Conservation (phyloP, 257 asterid species). For the Thymus mandschuricus region DNA sequence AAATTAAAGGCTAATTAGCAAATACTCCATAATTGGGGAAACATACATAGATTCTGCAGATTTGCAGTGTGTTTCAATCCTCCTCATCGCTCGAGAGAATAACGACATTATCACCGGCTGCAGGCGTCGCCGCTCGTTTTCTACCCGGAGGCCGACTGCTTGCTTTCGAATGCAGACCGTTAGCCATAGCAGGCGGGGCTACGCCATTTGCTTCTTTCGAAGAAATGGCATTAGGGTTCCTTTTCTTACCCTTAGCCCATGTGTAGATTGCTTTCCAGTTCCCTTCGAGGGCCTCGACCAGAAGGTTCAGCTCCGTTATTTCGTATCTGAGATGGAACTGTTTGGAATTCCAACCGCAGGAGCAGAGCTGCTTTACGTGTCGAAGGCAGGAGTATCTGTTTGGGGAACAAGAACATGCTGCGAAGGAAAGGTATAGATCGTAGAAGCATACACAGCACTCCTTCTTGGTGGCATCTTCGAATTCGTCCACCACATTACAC, state of each 20-base stretch:
- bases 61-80: slow-evolving; percentile 16
- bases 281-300: slow-evolving; percentile 78
- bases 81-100: slow-evolving; percentile 43
- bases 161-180: background rate
- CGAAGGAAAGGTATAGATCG: slow-evolving; percentile 72
- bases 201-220: background rate
- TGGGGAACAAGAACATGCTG: slow-evolving; percentile 71
- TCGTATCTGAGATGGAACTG: slow-evolving; percentile 47
- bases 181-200: slow-evolving; percentile 8
- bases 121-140: background rate
- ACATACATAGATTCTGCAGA: no score
- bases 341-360: slow-evolving; percentile 59
- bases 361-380: slow-evolving; percentile 68
- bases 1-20: background rate
- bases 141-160: background rate
- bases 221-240: background rate
- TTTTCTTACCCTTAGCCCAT: slow-evolving; percentile 42
- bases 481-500: slow-evolving; percentile 45
- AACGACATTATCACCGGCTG: slow-evolving; percentile 5
- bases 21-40: background rate
- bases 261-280: slow-evolving; percentile 41
- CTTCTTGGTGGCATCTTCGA: slow-evolving; percentile 39
- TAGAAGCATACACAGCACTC: slow-evolving; percentile 70
- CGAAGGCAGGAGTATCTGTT: slow-evolving; percentile 54
- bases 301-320: slow-evolving; percentile 48